phyloP scores from a whole-genome alignment of 148 eudicot species.

The Camellia lanceoleosa region DNA sequence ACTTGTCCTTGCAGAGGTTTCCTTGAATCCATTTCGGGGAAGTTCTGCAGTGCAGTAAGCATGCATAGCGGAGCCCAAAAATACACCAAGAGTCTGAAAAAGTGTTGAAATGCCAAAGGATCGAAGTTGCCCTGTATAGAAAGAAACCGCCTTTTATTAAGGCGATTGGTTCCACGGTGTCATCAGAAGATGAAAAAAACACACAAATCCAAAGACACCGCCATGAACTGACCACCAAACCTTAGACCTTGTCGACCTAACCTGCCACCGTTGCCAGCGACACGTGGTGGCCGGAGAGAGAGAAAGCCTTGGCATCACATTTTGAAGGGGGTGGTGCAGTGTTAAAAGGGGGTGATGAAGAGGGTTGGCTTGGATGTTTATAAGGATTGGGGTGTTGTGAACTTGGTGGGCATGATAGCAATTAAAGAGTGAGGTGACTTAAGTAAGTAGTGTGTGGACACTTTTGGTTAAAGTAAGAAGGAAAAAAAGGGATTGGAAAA shows the following conservation, averaged over 20 bases:
- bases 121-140: constrained; percentile 38
- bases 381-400: background rate
- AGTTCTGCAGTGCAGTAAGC: too few species aligned
- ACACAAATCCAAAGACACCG: background rate
- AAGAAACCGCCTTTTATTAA: constrained; percentile 1
- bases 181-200: background rate
- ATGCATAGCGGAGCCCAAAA: too few species aligned
- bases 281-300: constrained; percentile 1
- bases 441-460: constrained; percentile 5
- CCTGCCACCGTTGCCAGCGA: background rate
- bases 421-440: constrained; percentile 18
- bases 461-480: constrained; percentile 11
- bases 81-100: too few species aligned
- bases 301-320: background rate
- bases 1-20: constrained; percentile 25
- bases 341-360: constrained; percentile 19
- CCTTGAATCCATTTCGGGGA: constrained; percentile 10
- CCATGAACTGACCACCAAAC: background rate
- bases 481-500: constrained; percentile 10
- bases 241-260: background rate
- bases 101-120: constrained; percentile 35
- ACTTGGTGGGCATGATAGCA: constrained; percentile 18
- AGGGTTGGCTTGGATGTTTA: constrained; percentile 9
- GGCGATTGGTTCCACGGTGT: background rate
- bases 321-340: constrained; percentile 1